Evolutionary conservation across 1,284 basidiomycete genomes (phyloP), one percentile per base, ranked within the genome.

Genomic region (Caloboletus inedulis): DNA sequence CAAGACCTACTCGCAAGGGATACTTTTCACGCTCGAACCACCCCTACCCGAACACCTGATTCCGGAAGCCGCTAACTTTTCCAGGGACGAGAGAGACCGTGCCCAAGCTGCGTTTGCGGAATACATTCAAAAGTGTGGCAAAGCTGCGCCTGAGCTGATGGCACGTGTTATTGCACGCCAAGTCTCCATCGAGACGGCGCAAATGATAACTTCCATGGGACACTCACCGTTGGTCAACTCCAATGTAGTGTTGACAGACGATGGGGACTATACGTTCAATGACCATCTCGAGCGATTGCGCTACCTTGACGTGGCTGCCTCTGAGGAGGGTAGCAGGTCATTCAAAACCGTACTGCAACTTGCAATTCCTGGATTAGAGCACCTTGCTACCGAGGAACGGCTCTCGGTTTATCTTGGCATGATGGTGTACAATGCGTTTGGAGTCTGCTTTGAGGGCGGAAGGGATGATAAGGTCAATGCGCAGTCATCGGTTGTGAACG

Each of bases 261-360:
- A 66, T 23, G 74, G 72, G 3, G 77, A 78, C 12, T 91, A 89
- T 63, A 71, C 76, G 27, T 72, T 91, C 41, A 82, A 79, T 45
- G 89, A 91, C 58, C 88, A 91, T 62, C 68, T 90, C 16, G 89
- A 91, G 62, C 77, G 88, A 36, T 68, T 87, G 57, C 78, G 84
- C 47, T 89, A 77, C 62, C 66, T 88, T 39, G 85, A 88, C 44
- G 63, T 79, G 14, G 64, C 72, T 21, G 66, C 77, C 5, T 64
- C 74, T 14, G 70, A 76, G 35, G 77, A 80, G 42, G 84, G 85
- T 58, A 68, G 74, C 35, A 68, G 74, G 31, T 57, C 84, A n/a
- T 65, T 91, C 42, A 70, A 74, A 34, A 68, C 74, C 5, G 76
- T 91, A n/a, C 63, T 91, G 47, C 71, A 76, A 42, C 72, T 73